phyloP scores from a whole-genome alignment of 805 yeast species.

The Suhomyces sp. region DNA sequence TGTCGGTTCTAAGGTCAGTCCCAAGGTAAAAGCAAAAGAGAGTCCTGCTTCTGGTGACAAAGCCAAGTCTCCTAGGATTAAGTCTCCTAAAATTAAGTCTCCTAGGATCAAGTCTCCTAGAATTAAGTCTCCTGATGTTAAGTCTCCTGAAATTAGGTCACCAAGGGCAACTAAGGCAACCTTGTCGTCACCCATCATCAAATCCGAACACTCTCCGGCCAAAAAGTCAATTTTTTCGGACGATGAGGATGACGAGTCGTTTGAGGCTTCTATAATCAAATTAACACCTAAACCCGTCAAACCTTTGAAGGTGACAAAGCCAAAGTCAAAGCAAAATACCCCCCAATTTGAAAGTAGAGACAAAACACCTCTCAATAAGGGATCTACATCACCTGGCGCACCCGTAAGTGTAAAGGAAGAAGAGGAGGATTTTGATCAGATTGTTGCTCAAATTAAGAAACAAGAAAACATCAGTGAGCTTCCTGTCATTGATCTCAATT shows the following conservation, averaged over 20 bases:
- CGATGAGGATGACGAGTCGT: slow-evolving; percentile 5
- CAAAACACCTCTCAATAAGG: not conserved
- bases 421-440: slow-evolving; percentile 22
- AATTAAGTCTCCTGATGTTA: not conserved
- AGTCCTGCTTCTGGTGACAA: not conserved
- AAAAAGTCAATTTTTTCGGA: slow-evolving; percentile 6
- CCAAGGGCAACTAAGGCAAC: not conserved
- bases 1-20: not conserved
- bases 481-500: slow-evolving; percentile 15
- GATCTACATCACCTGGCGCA: not conserved
- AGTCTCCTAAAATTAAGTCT: not conserved
- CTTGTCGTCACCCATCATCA: not conserved
- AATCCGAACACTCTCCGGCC: not conserved
- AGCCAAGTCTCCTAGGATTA: not conserved
- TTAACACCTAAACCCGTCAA: not conserved
- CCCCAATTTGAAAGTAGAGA: not conserved
- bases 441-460: slow-evolving; percentile 15
- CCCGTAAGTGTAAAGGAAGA: slow-evolving; percentile 19
- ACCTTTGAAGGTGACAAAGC: not conserved
- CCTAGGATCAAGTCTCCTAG: not conserved
- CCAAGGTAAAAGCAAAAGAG: not conserved
- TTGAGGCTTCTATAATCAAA: not conserved
- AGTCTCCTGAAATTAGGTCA: too few species aligned
- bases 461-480: slow-evolving; percentile 4
- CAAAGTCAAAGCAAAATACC: not conserved